These are phyloP conservation scores for Suillus cothurnatus DNA, from an alignment of 768 basidiomycete species.

Conservation along the genomic window DNA sequence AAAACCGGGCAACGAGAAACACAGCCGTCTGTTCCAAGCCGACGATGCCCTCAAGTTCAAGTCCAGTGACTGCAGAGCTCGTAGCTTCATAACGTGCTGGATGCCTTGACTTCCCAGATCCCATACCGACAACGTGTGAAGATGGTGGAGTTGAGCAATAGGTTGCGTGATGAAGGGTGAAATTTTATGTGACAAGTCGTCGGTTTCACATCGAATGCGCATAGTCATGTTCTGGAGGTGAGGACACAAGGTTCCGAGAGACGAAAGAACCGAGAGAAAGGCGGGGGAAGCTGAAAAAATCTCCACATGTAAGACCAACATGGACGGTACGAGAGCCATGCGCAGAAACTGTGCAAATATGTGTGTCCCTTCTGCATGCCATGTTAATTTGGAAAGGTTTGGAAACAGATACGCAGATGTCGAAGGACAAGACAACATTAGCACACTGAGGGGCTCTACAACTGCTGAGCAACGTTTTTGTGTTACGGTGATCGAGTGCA, in stretches of 20 bases:
- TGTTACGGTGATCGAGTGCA: slow-evolving; percentile 5
- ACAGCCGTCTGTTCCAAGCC: not conserved
- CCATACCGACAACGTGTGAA: not conserved
- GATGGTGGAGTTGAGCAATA: not conserved
- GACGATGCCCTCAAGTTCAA: not conserved
- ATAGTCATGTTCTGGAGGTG: not conserved
- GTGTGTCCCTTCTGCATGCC: slow-evolving; percentile 25
- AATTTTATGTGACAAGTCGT: not conserved
- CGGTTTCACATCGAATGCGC: not conserved
- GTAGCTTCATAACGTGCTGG: not conserved
- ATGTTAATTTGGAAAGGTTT: slow-evolving; percentile 20
- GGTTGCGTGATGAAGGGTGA: not conserved
- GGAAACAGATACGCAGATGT: slow-evolving; percentile 21
- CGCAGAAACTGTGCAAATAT: slow-evolving; percentile 24
- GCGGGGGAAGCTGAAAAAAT: not conserved
- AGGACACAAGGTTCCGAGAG: not conserved
- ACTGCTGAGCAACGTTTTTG: not conserved
- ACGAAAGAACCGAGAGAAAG: not conserved
- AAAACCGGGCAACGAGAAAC: not conserved
- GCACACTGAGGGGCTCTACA: slow-evolving; percentile 7
- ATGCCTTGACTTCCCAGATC: not conserved
- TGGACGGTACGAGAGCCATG: slow-evolving; percentile 24
- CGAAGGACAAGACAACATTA: slow-evolving; percentile 20
- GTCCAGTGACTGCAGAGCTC: not conserved
- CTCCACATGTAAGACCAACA: not conserved